A percentile compares a stretch with the other conserved stretches of the same genome.
These are phyloP conservation scores for Hypsizygus ulmarius DNA, from an alignment of 1,284 basidiomycete genomes.

Conservation along the genomic window DNA sequence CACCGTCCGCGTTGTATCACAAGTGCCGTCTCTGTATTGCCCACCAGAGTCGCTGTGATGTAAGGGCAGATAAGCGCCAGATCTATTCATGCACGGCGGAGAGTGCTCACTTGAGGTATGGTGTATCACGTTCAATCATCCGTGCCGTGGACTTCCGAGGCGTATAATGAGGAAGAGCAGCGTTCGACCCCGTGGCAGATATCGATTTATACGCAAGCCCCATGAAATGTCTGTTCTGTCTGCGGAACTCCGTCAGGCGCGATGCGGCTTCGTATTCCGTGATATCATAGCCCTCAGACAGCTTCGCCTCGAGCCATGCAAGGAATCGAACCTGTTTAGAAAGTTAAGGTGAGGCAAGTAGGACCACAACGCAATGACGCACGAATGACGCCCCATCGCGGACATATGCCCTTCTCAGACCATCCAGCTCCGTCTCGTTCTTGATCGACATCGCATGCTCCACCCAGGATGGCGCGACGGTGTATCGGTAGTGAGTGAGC, in stretches of 20 bases:
- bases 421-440: constrained; percentile 82
- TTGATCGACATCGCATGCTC: constrained; percentile 86
- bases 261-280: constrained; percentile 92
- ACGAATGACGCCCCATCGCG: constrained; percentile 93
- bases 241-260: constrained; percentile 77
- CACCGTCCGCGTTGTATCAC: constrained; percentile 89
- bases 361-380: constrained; percentile 27
- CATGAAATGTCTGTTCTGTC: constrained; percentile 75
- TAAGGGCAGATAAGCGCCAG: constrained; percentile 7
- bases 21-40: constrained; percentile 88
- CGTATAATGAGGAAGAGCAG: constrained; percentile 90
- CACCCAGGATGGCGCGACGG: constrained; percentile 63
- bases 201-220: constrained; percentile 94
- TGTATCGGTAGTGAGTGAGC: constrained; percentile 76
- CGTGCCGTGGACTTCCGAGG: constrained; percentile 71
- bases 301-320: constrained; percentile 87
- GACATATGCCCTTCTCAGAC: constrained; percentile 81
- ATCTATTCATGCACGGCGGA: constrained; percentile 8
- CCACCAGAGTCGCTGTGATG: constrained; percentile 82
- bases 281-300: constrained; percentile 75
- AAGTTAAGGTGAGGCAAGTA: constrained; percentile 22
- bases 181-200: constrained; percentile 88
- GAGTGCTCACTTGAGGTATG: constrained; percentile 82
- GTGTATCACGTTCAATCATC: constrained; percentile 73
- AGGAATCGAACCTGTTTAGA: constrained; percentile 64